phyloP scores from a whole-genome alignment of 768 basidiomycete species.

The Mycena pura region DNA sequence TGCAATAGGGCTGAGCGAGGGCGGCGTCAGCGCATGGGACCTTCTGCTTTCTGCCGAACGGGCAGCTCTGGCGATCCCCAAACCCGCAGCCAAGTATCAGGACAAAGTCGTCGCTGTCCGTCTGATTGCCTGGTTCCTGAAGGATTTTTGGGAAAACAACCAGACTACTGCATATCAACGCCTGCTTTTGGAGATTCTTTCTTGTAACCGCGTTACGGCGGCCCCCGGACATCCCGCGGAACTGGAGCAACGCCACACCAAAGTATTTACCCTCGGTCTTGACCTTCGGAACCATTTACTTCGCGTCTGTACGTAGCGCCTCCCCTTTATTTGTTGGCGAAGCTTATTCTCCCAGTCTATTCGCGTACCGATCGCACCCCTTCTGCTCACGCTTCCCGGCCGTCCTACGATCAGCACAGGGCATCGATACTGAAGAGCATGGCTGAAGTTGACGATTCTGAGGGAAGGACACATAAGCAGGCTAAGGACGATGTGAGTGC shows the following conservation, averaged over 20 bases:
- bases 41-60: not conserved
- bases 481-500: conserved; percentile 5
- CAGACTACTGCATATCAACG: not conserved
- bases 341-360: not conserved
- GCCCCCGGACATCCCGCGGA: not conserved
- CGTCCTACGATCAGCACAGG: conserved; percentile 11
- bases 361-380: conserved; percentile 4
- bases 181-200: not conserved
- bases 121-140: not conserved
- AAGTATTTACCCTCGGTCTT: no score
- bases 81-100: not conserved
- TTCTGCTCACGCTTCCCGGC: not conserved
- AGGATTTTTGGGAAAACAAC: not conserved
- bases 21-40: not conserved
- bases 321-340: not conserved
- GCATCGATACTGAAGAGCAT: not conserved
- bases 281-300: not conserved
- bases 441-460: not conserved
- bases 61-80: not conserved
- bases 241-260: not conserved
- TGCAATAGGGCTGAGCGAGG: not conserved
- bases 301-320: not conserved
- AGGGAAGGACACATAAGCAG: not conserved
- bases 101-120: conserved; percentile 3
- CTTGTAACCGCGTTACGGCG: not conserved